A percentile compares a stretch with the other conserved stretches of the same genome.
phyloP scores from a whole-genome alignment of 78 protist genomes.

The Chrysochromulina tobinii region DNA sequence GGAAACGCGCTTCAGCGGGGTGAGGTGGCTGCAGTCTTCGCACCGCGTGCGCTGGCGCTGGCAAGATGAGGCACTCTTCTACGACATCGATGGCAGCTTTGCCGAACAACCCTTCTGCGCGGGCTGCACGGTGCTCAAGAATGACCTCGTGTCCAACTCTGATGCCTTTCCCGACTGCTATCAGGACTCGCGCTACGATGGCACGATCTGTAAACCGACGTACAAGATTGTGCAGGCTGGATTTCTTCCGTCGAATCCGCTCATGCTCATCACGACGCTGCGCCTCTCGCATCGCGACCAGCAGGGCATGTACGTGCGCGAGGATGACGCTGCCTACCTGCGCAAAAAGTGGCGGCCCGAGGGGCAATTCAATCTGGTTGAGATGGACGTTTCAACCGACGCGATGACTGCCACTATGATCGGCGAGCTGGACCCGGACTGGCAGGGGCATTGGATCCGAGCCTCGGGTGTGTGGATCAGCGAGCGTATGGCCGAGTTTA shows the following conservation, averaged over 20 bases:
- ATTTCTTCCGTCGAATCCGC: too few species aligned
- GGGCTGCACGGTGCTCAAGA: too few species aligned
- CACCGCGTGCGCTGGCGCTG: background rate
- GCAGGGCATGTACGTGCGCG: background rate
- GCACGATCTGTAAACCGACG: background rate
- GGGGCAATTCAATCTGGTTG: background rate
- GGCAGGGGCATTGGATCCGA: too few species aligned
- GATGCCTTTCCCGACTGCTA: background rate
- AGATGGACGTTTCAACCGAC: background rate
- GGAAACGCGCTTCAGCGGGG: background rate
- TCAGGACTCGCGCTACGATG: background rate
- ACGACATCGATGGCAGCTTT: constrained; percentile 2
- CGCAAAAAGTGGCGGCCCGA: background rate
- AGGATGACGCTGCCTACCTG: background rate
- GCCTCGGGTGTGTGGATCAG: too few species aligned
- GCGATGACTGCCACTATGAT: background rate
- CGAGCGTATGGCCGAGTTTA: too few species aligned
- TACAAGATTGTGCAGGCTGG: too few species aligned
- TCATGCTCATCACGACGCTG: too few species aligned
- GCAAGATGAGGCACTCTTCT: background rate
- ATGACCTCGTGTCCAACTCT: background rate
- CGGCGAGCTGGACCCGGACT: background rate
- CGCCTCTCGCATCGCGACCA: too few species aligned
- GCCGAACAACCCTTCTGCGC: background rate
- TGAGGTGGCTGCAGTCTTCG: background rate